phyloP scores from a whole-genome alignment of 1,284 basidiomycete species.

The Ceratobasidium sp. region DNA sequence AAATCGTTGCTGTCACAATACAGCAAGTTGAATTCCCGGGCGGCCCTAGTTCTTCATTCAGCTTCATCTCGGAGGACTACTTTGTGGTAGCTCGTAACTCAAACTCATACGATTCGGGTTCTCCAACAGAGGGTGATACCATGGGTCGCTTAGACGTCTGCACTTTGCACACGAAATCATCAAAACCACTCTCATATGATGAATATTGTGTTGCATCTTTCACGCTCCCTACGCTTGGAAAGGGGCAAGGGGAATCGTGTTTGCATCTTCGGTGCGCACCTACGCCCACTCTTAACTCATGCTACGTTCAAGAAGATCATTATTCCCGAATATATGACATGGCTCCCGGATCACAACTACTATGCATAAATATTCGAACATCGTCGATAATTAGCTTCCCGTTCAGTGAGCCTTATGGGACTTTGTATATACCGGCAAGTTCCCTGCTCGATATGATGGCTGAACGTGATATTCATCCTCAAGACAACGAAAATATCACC shows the following conservation, averaged over 20 bases:
- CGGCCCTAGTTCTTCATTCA: background rate
- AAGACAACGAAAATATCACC: background rate
- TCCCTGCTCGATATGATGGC: background rate
- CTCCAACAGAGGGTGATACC: background rate
- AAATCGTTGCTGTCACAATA: background rate
- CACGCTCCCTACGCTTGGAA: background rate
- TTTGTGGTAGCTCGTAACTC: constrained; percentile 22
- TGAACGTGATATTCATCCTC: background rate
- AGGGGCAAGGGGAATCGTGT: background rate
- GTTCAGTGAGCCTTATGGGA: background rate
- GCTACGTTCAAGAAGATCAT: background rate
- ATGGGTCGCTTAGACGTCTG: constrained; percentile 6
- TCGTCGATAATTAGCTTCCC: background rate
- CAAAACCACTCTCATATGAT: background rate
- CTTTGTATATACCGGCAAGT: background rate
- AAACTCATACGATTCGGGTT: background rate
- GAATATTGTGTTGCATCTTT: constrained; percentile 1
- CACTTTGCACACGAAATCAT: background rate
- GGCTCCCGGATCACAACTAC: background rate
- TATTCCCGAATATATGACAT: constrained; percentile 2
- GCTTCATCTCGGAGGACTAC: constrained; percentile 20
- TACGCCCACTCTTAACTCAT: background rate
- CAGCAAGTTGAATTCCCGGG: constrained; percentile 13
- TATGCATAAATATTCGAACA: constrained; percentile 8
- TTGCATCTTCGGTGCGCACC: constrained; percentile 11